Evolutionary conservation across 179 eudicot genomes (phyloP).

Genomic region (Patellifolia procumbens): DNA sequence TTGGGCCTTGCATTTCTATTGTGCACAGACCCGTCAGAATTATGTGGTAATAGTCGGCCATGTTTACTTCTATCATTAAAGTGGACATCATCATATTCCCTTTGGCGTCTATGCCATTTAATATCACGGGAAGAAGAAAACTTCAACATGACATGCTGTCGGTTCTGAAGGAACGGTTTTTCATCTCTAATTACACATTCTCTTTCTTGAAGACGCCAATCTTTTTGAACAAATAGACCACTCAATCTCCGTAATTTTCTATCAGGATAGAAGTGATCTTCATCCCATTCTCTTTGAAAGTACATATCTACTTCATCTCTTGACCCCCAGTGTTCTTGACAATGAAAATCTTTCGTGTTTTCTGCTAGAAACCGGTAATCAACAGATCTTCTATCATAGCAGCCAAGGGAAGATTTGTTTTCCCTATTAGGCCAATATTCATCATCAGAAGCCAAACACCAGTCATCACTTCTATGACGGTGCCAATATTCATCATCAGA

Average conservation of each 20-base stretch:
- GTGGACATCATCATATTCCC: constrained; percentile 19
- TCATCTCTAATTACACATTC: constrained; percentile 14
- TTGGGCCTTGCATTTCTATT: constrained; percentile 16
- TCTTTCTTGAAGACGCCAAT: constrained; percentile 27
- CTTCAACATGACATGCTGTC: background rate
- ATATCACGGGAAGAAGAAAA: constrained; percentile 16
- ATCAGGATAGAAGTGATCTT: constrained; percentile 26
- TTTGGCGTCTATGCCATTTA: background rate
- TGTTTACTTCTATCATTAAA: constrained; percentile 17
- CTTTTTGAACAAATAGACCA: constrained; percentile 15
- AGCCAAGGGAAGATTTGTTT: constrained; percentile 21
- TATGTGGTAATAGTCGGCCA: constrained; percentile 5
- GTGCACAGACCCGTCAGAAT: constrained; percentile 15
- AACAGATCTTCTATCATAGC: constrained; percentile 21
- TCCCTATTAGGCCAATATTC: constrained; percentile 28
- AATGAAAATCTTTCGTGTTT: constrained; percentile 24
- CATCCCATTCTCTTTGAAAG: constrained; percentile 30
- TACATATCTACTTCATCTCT: constrained; percentile 29
- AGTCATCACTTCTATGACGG: constrained; percentile 22
- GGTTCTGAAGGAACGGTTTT: background rate
- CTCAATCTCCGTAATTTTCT: constrained; percentile 25
- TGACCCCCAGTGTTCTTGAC: constrained; percentile 19
- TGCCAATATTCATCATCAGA: too few species aligned
- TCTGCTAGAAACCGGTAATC: constrained; percentile 18
- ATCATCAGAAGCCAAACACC: constrained; percentile 24